Percentiles rank a stretch among this genome's conserved stretches.
Evolutionary conservation across 192 early-diverging fungal genomes (phyloP).

Genomic region (Haplosporangium gracile): DNA sequence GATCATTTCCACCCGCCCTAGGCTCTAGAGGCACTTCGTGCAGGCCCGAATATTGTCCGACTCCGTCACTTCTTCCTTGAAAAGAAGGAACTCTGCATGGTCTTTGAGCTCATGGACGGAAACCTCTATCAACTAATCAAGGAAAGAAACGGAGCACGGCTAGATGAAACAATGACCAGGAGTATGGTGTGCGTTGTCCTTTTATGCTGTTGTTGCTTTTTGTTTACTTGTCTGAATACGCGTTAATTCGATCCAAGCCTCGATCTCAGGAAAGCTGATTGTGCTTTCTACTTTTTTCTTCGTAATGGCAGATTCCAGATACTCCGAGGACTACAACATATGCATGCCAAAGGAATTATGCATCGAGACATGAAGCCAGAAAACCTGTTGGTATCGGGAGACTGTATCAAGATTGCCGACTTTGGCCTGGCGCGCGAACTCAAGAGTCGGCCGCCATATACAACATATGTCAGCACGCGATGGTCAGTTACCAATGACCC

Average conservation of each 20-base stretch:
- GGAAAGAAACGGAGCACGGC: constrained; percentile 71
- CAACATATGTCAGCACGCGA: constrained; percentile 97
- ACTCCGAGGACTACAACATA: constrained; percentile 86
- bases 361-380: constrained; percentile 99
- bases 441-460: constrained; percentile 90
- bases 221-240: neutral
- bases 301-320: constrained; percentile 79
- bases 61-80: constrained; percentile 89
- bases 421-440: constrained; percentile 96
- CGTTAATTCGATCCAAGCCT: neutral
- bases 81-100: constrained; percentile 90
- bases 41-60: constrained; percentile 89
- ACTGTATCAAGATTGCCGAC: constrained; percentile 91
- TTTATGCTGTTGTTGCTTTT: neutral
- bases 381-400: constrained; percentile 85
- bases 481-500: constrained; percentile 72
- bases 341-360: constrained; percentile 95
- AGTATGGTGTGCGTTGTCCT: constrained; percentile 76
- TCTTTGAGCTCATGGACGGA: constrained; percentile 97
- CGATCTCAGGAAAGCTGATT: too few species aligned
- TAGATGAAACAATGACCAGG: constrained; percentile 78
- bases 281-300: neutral
- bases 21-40: constrained; percentile 78
- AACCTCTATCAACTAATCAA: constrained; percentile 94
- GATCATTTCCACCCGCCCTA: constrained; percentile 16